Evolutionary conservation across 371 early-diverging fungal species (phyloP).

Genomic region (Rhizopus delemar): DNA sequence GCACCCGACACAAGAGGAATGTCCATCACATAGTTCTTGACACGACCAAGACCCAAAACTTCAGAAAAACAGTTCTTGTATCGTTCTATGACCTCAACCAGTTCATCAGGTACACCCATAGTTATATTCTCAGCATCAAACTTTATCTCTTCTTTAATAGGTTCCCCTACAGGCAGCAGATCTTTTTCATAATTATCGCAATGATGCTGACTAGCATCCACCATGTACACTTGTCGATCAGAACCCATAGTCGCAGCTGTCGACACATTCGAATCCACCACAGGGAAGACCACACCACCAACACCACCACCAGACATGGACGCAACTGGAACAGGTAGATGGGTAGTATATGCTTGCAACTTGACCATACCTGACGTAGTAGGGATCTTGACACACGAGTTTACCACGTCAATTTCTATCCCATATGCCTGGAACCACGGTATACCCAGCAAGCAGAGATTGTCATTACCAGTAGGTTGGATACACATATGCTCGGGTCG

Average conservation of each 20-base stretch:
- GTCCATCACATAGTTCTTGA: constrained; percentile 4
- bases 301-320: too few species aligned
- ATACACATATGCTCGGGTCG: constrained; percentile 17
- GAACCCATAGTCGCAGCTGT: too few species aligned
- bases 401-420: not conserved
- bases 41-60: constrained; percentile 10
- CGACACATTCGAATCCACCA: too few species aligned
- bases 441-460: constrained; percentile 17
- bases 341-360: too few species aligned
- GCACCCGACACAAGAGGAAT: constrained; percentile 1
- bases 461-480: not conserved
- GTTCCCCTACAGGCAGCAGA: too few species aligned
- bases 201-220: too few species aligned
- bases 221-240: too few species aligned
- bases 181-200: too few species aligned
- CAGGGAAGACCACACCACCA: too few species aligned
- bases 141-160: too few species aligned
- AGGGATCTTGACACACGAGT: constrained; percentile 2
- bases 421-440: constrained; percentile 25
- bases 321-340: too few species aligned
- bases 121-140: constrained; percentile 1
- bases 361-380: too few species aligned
- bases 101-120: not conserved
- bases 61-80: constrained; percentile 15
- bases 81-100: not conserved